Evolutionary conservation across 345 rosid genomes (phyloP).

Genomic region (Litchi chinensis): DNA sequence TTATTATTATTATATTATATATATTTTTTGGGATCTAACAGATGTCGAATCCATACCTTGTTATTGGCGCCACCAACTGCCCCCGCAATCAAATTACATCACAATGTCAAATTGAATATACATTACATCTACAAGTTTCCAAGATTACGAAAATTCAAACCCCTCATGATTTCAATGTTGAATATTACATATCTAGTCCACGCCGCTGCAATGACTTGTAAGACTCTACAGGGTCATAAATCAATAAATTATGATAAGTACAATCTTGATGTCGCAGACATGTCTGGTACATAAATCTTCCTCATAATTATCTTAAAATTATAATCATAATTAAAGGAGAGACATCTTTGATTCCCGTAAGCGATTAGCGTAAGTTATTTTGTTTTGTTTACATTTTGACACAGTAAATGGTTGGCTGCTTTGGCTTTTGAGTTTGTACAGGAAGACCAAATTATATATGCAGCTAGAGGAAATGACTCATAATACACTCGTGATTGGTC

Average conservation of each 20-base stretch:
- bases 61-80: too few species aligned
- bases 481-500: neutral
- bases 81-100: too few species aligned
- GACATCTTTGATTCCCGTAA: slow-evolving; percentile 1
- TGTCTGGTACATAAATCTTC: slow-evolving; percentile 19
- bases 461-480: slow-evolving; percentile 1
- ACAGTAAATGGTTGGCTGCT: slow-evolving; percentile 10
- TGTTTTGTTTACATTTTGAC: slow-evolving; percentile 8
- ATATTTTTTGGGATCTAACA: too few species aligned
- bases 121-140: neutral
- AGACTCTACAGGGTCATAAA: neutral
- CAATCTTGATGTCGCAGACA: slow-evolving; percentile 11
- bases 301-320: neutral
- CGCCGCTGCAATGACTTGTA: neutral
- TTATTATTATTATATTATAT: too few species aligned
- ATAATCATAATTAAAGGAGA: neutral
- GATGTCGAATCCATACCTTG: too few species aligned
- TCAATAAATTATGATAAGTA: neutral
- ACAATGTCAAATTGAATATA: slow-evolving; percentile 5
- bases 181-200: neutral
- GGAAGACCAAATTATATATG: too few species aligned
- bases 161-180: neutral
- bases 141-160: neutral
- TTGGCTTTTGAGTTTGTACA: neutral
- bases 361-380: neutral